These are phyloP conservation scores for Dicorynia guianensis DNA, from an alignment of 306 rosid genomes.

Conservation along the genomic window DNA sequence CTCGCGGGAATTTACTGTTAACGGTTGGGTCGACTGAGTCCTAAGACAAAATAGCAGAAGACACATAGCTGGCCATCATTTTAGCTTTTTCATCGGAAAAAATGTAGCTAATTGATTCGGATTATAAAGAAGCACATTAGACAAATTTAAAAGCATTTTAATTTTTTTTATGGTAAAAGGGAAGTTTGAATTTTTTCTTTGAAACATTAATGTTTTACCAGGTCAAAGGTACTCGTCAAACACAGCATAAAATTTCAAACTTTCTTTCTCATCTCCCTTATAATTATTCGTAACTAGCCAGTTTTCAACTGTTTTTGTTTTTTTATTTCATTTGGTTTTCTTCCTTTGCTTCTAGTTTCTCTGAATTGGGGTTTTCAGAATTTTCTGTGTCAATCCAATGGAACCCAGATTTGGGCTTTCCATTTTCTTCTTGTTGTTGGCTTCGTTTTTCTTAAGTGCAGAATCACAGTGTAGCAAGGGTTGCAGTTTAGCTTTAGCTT, in stretches of 20 bases:
- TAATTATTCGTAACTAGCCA: neutral
- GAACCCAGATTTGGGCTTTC: conserved; percentile 39
- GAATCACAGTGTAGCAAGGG: conserved; percentile 58
- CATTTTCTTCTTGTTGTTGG: conserved; percentile 11
- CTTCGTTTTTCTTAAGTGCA: conserved; percentile 34
- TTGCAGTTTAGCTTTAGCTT: conserved; percentile 68
- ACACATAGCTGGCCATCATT: neutral
- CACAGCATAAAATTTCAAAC: neutral
- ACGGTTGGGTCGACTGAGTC: neutral
- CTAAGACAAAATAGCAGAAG: neutral
- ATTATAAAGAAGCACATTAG: too few species aligned
- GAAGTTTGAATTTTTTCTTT: too few species aligned
- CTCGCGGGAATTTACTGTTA: conserved; percentile 4
- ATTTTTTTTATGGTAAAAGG: too few species aligned
- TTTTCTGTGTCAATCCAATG: conserved; percentile 46
- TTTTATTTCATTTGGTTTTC: neutral
- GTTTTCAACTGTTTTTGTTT: neutral
- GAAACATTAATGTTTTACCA: too few species aligned
- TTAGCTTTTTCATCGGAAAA: neutral
- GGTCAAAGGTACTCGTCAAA: too few species aligned
- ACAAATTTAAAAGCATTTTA: too few species aligned
- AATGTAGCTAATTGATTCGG: neutral
- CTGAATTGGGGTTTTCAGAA: neutral
- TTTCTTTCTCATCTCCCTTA: neutral
- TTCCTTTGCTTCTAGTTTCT: neutral